phyloP scores from a whole-genome alignment of 179 eudicot species.

The Patellifolia procumbens region DNA sequence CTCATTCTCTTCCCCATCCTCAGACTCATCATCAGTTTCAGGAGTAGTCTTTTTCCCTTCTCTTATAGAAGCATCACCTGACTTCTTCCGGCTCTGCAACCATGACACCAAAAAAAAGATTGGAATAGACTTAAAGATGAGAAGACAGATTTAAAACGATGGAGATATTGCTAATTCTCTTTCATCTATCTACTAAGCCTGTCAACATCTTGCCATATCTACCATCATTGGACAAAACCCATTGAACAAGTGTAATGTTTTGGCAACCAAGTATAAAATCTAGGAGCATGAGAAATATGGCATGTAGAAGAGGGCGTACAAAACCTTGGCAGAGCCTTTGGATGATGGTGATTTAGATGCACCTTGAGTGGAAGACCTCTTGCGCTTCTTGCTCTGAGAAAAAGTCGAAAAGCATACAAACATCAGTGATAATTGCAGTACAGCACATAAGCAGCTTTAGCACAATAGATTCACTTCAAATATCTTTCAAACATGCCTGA shows the following conservation, averaged over 20 bases:
- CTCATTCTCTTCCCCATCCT: constrained; percentile 44
- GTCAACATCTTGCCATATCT: not conserved
- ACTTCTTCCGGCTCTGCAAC: constrained; percentile 52
- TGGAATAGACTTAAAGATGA: not conserved
- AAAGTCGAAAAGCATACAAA: constrained; percentile 24
- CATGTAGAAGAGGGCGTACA: not conserved
- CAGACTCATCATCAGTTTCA: constrained; percentile 59
- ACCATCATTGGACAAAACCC: not conserved
- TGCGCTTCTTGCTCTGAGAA: constrained; percentile 81
- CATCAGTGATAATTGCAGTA: constrained; percentile 19
- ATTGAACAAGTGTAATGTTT: not conserved
- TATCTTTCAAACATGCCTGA: constrained; percentile 51
- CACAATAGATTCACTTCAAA: constrained; percentile 14
- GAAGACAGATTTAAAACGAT: not conserved
- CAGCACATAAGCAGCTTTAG: not conserved
- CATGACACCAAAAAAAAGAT: constrained; percentile 16
- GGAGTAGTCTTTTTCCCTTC: constrained; percentile 41
- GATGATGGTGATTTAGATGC: constrained; percentile 53
- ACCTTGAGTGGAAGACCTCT: constrained; percentile 48
- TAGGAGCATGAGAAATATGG: not conserved
- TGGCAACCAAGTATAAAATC: not conserved
- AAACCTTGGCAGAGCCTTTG: constrained; percentile 72
- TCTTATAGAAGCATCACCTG: constrained; percentile 39
- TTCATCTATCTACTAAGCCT: not conserved
- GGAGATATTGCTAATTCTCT: not conserved